phyloP scores from a whole-genome alignment of 2,329 filamentous ascomycete genomes.

The Aspergillus calidoustus region DNA sequence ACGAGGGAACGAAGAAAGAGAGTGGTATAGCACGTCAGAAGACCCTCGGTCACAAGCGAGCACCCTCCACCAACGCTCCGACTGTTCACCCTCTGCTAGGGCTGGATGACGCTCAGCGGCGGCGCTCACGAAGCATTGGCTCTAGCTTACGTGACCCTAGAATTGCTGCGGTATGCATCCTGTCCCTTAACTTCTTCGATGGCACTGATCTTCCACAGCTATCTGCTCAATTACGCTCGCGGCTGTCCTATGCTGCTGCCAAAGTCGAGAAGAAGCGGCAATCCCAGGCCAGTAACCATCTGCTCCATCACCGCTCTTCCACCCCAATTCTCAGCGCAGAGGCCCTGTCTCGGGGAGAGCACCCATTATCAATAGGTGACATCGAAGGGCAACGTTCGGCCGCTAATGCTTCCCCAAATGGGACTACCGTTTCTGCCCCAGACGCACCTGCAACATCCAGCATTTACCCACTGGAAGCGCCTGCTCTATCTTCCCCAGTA shows the following conservation, averaged over 20 bases:
- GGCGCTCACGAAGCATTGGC: slow-evolving; percentile 74
- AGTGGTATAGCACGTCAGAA: slow-evolving; percentile 45
- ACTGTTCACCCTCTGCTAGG: slow-evolving; percentile 33
- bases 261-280: slow-evolving; percentile 93
- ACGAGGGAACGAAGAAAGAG: neutral
- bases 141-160: slow-evolving; percentile 69
- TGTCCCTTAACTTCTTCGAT: neutral
- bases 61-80: slow-evolving; percentile 32
- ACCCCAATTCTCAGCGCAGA: slow-evolving; percentile 59
- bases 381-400: slow-evolving; percentile 22
- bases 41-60: slow-evolving; percentile 74
- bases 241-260: slow-evolving; percentile 89
- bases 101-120: slow-evolving; percentile 39
- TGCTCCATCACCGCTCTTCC: slow-evolving; percentile 70
- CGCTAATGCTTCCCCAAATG: slow-evolving; percentile 31
- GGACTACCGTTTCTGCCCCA: slow-evolving; percentile 28
- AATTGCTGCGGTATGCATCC: slow-evolving; percentile 71
- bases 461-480: slow-evolving; percentile 12
- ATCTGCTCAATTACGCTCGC: slow-evolving; percentile 78
- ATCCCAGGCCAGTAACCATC: slow-evolving; percentile 70
- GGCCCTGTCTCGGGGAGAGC: slow-evolving; percentile 57
- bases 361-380: slow-evolving; percentile 54
- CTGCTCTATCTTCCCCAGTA: slow-evolving; percentile 20
- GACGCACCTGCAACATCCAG: slow-evolving; percentile 24
- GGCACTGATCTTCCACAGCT: slow-evolving; percentile 55